Conservation (phyloP, 202 grass and related monocot genomes). For the Miscanthus sacchariflorus region DNA sequence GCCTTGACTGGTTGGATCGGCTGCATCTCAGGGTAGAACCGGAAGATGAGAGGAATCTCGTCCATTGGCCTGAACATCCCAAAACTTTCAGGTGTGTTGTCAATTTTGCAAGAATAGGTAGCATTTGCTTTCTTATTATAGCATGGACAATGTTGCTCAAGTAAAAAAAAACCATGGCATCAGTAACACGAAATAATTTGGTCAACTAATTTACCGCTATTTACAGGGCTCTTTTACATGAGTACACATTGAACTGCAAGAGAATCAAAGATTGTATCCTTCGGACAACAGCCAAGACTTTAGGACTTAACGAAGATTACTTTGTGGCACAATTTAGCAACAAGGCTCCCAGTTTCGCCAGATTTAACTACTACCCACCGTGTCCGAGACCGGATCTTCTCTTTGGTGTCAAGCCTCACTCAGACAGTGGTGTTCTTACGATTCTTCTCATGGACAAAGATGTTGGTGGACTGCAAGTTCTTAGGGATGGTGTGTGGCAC, state of each 20-base stretch:
- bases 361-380: constrained; percentile 44
- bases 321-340: constrained; percentile 21
- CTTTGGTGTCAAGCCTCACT: constrained; percentile 57
- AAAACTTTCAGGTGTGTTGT: constrained; percentile 50
- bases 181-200: neutral
- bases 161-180: neutral
- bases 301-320: constrained; percentile 47
- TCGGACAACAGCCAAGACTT: constrained; percentile 43
- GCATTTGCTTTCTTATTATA: neutral
- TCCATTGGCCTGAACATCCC: constrained; percentile 56
- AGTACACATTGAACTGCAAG: constrained; percentile 36
- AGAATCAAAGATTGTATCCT: constrained; percentile 35
- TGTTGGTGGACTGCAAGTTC: constrained; percentile 58
- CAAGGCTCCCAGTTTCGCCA: constrained; percentile 32
- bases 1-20: constrained; percentile 57
- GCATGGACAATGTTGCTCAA: neutral
- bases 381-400: constrained; percentile 52
- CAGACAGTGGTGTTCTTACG: constrained; percentile 50
- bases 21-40: constrained; percentile 55
- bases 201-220: neutral
- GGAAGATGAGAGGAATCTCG: constrained; percentile 45
- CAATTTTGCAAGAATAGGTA: neutral
- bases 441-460: constrained; percentile 64
- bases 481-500: constrained; percentile 51
- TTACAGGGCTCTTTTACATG: constrained; percentile 57